phyloP scores from a whole-genome alignment of 768 basidiomycete species.

The Termitomyces eurrhizus region DNA sequence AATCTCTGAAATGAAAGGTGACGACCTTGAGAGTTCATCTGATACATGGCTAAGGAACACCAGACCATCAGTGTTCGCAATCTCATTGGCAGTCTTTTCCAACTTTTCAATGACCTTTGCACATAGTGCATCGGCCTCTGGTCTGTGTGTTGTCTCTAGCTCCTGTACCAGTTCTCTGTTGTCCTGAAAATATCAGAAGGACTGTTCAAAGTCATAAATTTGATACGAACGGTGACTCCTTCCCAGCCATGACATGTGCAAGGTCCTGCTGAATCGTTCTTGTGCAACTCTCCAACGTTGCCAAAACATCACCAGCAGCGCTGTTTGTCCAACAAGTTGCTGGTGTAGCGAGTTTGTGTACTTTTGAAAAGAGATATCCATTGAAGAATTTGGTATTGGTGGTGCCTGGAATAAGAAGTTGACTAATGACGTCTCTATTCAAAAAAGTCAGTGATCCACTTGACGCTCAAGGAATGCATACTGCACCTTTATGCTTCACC shows the following conservation, averaged over 20 bases:
- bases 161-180: conserved; percentile 36
- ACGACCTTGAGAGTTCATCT: conserved; percentile 42
- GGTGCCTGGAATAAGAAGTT: conserved; percentile 54
- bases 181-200: conserved; percentile 4
- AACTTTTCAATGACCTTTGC: conserved; percentile 38
- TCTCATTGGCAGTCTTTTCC: conserved; percentile 28
- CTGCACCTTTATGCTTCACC: conserved; percentile 25
- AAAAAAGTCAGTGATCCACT: too few relatives aligned
- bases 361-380: conserved; percentile 49
- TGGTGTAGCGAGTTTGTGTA: conserved; percentile 59
- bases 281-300: conserved; percentile 57
- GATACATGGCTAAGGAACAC: conserved; percentile 49
- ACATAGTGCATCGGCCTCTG: conserved; percentile 47
- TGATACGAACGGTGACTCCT: conserved; percentile 39
- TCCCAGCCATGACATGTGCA: conserved; percentile 35
- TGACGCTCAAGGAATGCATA: neutral
- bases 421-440: conserved; percentile 48
- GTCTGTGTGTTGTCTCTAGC: conserved; percentile 43
- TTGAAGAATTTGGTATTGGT: conserved; percentile 41
- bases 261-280: conserved; percentile 58
- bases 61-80: conserved; percentile 27
- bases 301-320: conserved; percentile 52
- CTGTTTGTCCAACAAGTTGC: conserved; percentile 64
- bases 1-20: conserved; percentile 39
- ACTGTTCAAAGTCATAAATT: neutral